Percentiles rank a stretch among this genome's conserved stretches.
Evolutionary conservation across 1,284 basidiomycete species (phyloP).

Genomic region (Garcileccinum viscosum): DNA sequence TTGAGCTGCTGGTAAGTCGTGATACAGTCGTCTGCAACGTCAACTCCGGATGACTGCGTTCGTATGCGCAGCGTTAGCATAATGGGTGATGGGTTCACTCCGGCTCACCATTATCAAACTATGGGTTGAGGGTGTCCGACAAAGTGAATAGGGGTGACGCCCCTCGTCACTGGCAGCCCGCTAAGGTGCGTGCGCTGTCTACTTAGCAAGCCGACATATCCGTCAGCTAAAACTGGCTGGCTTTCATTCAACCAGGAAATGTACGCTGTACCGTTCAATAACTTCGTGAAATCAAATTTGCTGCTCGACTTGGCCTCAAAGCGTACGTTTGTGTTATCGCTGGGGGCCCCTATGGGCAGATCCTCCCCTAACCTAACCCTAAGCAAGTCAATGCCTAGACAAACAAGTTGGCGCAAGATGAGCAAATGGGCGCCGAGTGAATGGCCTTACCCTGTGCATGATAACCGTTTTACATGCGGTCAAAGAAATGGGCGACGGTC

Average conservation of each 20-base stretch:
- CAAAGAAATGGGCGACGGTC: too few species aligned
- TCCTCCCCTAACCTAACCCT: too few species aligned
- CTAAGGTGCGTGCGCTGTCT: too few species aligned
- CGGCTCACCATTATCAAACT: slow-evolving; percentile 24
- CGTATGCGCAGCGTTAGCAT: slow-evolving; percentile 49
- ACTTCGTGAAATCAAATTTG: too few species aligned
- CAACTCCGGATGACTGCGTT: slow-evolving; percentile 66
- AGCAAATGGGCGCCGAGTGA: not conserved
- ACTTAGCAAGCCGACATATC: too few species aligned
- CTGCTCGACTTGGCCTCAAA: too few species aligned
- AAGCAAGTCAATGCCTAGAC: slow-evolving; percentile 28
- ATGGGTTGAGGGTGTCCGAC: not conserved
- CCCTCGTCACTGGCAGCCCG: not conserved
- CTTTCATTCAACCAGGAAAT: too few species aligned
- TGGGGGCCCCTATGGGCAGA: too few species aligned
- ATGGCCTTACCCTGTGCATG: slow-evolving; percentile 29
- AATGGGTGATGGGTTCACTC: not conserved
- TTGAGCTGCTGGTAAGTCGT: slow-evolving; percentile 80
- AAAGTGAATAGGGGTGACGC: slow-evolving; percentile 19
- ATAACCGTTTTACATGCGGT: slow-evolving; percentile 39
- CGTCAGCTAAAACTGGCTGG: too few species aligned
- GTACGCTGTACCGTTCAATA: too few species aligned
- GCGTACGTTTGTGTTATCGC: too few species aligned
- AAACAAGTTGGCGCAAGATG: slow-evolving; percentile 9
- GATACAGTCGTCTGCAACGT: slow-evolving; percentile 68